Conservation (phyloP, 176 grass and related monocot species). For the Ampelocalamus luodianensis region DNA sequence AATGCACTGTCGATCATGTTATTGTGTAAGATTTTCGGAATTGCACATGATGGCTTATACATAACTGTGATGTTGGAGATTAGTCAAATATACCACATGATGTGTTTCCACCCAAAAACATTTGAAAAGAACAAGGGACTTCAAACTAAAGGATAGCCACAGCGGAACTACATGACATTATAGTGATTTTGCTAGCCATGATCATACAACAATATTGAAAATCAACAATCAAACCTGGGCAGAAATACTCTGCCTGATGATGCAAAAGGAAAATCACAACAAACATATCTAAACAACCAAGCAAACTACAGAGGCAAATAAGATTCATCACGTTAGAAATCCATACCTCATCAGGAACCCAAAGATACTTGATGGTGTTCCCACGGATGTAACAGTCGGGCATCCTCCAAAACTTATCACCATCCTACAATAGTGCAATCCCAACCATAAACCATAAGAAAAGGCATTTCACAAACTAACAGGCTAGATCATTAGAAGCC, state of each 20-base stretch:
- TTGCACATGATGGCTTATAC: neutral
- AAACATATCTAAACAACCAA: neutral
- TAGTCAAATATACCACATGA: neutral
- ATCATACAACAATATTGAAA: neutral
- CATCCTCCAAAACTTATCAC: conserved; percentile 99
- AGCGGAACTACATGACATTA: neutral
- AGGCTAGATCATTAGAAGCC: neutral
- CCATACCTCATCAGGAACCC: conserved; percentile 96
- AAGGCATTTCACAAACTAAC: neutral
- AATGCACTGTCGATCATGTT: neutral
- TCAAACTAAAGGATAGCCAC: neutral
- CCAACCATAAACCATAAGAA: conserved; percentile 24
- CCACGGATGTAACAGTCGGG: conserved; percentile 97
- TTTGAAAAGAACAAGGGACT: neutral
- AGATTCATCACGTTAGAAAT: neutral
- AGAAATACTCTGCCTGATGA: neutral
- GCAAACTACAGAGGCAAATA: neutral
- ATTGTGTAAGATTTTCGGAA: neutral
- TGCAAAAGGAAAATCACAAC: neutral
- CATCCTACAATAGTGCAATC: conserved; percentile 64
- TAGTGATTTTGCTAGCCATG: neutral
- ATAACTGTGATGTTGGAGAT: neutral
- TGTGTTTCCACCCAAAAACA: neutral
- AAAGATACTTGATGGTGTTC: conserved; percentile 98
- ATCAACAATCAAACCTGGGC: neutral